A percentile compares a stretch with the other conserved stretches of the same genome.
Evolutionary conservation across 495 filamentous ascomycete species (phyloP).

Genomic region (Margaritispora aquatica): DNA sequence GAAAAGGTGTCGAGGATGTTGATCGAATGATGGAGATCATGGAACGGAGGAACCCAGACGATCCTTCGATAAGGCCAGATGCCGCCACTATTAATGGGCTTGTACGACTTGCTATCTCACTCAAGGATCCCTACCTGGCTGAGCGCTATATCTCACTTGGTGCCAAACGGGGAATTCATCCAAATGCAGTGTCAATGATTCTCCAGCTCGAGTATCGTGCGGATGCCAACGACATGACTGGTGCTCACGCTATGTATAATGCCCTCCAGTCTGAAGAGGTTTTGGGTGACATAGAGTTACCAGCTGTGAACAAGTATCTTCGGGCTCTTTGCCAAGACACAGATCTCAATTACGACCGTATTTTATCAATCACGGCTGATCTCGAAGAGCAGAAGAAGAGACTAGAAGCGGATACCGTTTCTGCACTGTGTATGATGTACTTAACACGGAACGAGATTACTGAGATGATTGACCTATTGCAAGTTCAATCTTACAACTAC

Average conservation of each 20-base stretch:
- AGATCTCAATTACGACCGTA: conserved; percentile 51
- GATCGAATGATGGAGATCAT: conserved; percentile 62
- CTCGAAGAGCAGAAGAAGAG: conserved; percentile 62
- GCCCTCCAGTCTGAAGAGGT: conserved; percentile 48
- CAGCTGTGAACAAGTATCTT: conserved; percentile 69
- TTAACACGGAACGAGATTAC: conserved; percentile 65
- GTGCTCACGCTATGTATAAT: conserved; percentile 56
- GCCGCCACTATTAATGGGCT: conserved; percentile 70
- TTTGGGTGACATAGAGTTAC: conserved; percentile 48
- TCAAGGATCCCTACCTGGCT: conserved; percentile 62
- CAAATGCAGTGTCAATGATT: conserved; percentile 59
- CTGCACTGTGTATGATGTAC: conserved; percentile 61
- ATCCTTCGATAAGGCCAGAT: conserved; percentile 43
- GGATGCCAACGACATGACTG: conserved; percentile 59
- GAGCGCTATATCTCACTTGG: conserved; percentile 64
- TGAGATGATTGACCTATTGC: conserved; percentile 72
- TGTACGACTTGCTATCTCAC: conserved; percentile 65
- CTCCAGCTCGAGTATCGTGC: conserved; percentile 72
- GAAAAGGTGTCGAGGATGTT: conserved; percentile 63
- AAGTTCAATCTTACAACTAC: conserved; percentile 57
- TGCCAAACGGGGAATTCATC: conserved; percentile 52
- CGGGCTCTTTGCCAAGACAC: conserved; percentile 57
- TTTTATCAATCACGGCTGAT: conserved; percentile 68
- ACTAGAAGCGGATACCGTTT: conserved; percentile 66
- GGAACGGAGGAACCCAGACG: conserved; percentile 36